These are phyloP conservation scores for Melastoma malabathricum DNA, from an alignment of 345 rosid genomes.

Conservation along the genomic window DNA sequence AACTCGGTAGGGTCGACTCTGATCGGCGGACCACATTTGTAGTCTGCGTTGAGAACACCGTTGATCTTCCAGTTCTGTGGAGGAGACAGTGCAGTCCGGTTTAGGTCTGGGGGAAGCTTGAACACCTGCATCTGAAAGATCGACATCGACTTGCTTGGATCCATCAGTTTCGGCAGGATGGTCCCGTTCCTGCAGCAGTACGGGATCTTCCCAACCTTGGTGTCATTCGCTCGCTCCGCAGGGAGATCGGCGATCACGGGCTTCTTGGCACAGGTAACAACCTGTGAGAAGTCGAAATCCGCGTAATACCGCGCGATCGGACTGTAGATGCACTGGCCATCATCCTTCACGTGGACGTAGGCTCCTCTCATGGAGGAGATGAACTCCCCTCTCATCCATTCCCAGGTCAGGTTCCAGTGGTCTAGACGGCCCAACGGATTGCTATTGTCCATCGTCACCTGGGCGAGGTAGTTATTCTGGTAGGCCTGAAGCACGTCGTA, in stretches of 20 bases:
- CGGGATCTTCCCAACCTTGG: slow-evolving; percentile 49
- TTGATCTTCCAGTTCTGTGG: slow-evolving; percentile 63
- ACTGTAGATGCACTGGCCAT: slow-evolving; percentile 51
- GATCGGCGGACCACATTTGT: slow-evolving; percentile 67
- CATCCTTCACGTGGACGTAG: slow-evolving; percentile 42
- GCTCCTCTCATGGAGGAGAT: slow-evolving; percentile 75
- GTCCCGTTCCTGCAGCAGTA: slow-evolving; percentile 70
- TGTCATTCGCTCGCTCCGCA: slow-evolving; percentile 34
- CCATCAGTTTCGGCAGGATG: slow-evolving; percentile 55
- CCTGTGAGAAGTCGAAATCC: slow-evolving; percentile 58
- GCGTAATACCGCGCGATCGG: slow-evolving; percentile 40
- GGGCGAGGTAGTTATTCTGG: slow-evolving; percentile 61
- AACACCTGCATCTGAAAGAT: slow-evolving; percentile 65
- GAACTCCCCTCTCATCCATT: slow-evolving; percentile 87
- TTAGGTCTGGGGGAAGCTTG: slow-evolving; percentile 61
- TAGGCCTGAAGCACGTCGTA: slow-evolving; percentile 67
- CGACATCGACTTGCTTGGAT: slow-evolving; percentile 37
- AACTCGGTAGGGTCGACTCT: slow-evolving; percentile 60
- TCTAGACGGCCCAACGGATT: slow-evolving; percentile 67
- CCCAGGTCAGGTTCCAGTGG: slow-evolving; percentile 91
- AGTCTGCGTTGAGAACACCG: slow-evolving; percentile 48
- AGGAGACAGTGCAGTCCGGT: slow-evolving; percentile 56
- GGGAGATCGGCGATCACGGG: slow-evolving; percentile 76
- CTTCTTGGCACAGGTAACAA: slow-evolving; percentile 47
- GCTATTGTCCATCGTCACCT: slow-evolving; percentile 75